Base-by-base conservation (phyloP, 202 grass and related monocot species). In the Eragrostis tef region DNA sequence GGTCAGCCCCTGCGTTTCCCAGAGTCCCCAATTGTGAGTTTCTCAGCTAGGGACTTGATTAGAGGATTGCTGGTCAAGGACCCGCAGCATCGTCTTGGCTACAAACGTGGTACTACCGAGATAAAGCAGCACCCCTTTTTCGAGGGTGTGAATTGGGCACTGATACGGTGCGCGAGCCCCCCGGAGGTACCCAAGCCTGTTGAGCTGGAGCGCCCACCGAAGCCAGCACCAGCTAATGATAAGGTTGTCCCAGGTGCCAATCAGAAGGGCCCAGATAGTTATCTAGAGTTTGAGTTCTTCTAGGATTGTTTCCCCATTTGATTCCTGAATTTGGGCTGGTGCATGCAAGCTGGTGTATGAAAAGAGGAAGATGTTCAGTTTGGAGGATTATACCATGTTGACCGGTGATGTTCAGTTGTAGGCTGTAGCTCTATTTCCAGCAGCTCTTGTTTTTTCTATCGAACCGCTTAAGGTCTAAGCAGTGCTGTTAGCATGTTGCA, bases 231-330 rank as follows among this genome's bases (percentile, higher is more conserved):
- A 22, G 70, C 85, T 11, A 87, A 71, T 6, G 80, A 72, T 48
- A 90, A 86, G 85, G 88, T 58, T 46, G 70, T 72, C 25, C 75
- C 53, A 15, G 77, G 70, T 74, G 58, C 85, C 63, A 81, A 45
- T 66, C 78, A 79, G 26, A 90, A 81, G 64, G 91, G 81, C 25
- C 64, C 88, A 59, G 85, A 88, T 58, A 93, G 83, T 73, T 93
- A 86, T 86, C 83, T 93, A 26, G 91, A 93, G 45, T 93, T 93
- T 27, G 91, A 90, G 82, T 93, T 93, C 85, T 93, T 93, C 74
- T 93, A 93, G 91, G 24, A 14, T 76, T 79, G 29, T 15, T 83
- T 73, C n/a, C 31, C 53, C 57, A 10, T 45, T 65, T 57, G 4
- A 42, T 82, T 83, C 67, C 36, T 80, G 10, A 50, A 74, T 36